Evolutionary conservation across 331 rosid species (phyloP).

Genomic region (Prunus yedoensis): DNA sequence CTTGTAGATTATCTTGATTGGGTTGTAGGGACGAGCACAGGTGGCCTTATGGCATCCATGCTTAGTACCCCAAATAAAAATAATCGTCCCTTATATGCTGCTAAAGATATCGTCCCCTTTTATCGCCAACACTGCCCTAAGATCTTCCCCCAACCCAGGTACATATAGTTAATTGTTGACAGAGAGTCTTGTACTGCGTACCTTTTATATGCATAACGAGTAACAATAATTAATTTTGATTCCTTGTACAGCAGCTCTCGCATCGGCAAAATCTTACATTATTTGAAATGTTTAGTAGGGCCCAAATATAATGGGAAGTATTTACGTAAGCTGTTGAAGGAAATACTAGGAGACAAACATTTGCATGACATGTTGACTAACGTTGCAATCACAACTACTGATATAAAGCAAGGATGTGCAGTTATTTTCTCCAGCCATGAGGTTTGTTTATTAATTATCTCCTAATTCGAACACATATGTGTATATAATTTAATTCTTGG

Average conservation of each 20-base stretch:
- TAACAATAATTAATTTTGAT: too few species aligned
- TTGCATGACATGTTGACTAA: slow-evolving; percentile 42
- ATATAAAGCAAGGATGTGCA: slow-evolving; percentile 43
- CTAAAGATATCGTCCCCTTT: slow-evolving; percentile 16
- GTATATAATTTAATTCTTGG: too few species aligned
- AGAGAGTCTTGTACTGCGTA: too few species aligned
- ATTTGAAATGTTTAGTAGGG: slow-evolving; percentile 23
- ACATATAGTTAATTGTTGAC: background rate
- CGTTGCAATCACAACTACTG: slow-evolving; percentile 49
- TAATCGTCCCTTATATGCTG: too few species aligned
- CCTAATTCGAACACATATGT: background rate
- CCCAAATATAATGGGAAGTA: slow-evolving; percentile 52
- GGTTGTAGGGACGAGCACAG: too few species aligned
- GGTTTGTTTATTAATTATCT: slow-evolving; percentile 25
- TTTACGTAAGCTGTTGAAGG: slow-evolving; percentile 25
- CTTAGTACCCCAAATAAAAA: too few species aligned
- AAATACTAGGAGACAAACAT: slow-evolving; percentile 34
- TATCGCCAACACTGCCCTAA: slow-evolving; percentile 27
- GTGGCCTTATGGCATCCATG: too few species aligned
- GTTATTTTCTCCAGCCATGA: slow-evolving; percentile 47
- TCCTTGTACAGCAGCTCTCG: background rate
- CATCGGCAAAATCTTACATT: background rate
- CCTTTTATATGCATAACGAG: too few species aligned
- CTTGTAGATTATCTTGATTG: background rate
- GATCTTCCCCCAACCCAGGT: slow-evolving; percentile 28